Percentiles rank a stretch among this genome's conserved stretches.
Evolutionary conservation across 169 alveolate species (phyloP).

Genomic region (Cryptosporidium ryanae): DNA sequence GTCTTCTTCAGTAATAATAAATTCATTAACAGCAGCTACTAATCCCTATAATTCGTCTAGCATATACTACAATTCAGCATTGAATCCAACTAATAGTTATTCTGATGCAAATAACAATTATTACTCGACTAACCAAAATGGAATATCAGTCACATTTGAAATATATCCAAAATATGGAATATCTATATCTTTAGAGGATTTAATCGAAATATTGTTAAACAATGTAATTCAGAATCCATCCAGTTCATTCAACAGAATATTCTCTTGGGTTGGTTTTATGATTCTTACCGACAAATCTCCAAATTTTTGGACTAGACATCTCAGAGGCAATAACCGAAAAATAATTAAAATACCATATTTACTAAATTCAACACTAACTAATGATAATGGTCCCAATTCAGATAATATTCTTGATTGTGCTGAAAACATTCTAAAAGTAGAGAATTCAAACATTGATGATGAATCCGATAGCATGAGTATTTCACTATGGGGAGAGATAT

Average conservation of each 20-base stretch:
- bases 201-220: slow-evolving; percentile 39
- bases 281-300: slow-evolving; percentile 70
- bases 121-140: slow-evolving; percentile 42
- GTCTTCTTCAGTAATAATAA: background rate
- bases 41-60: slow-evolving; percentile 48
- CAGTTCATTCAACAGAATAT: slow-evolving; percentile 61
- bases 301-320: slow-evolving; percentile 72
- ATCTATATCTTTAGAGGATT: slow-evolving; percentile 51
- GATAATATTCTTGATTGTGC: background rate
- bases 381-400: background rate
- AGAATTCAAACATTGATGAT: background rate
- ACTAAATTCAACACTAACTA: background rate
- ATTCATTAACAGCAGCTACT: slow-evolving; percentile 50
- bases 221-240: slow-evolving; percentile 67
- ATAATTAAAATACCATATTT: slow-evolving; percentile 52
- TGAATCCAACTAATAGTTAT: background rate
- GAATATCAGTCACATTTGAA: slow-evolving; percentile 69
- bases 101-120: background rate
- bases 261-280: slow-evolving; percentile 75
- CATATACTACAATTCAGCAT: background rate
- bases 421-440: background rate
- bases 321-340: slow-evolving; percentile 58
- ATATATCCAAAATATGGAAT: slow-evolving; percentile 27
- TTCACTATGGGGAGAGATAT: slow-evolving; percentile 38
- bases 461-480: slow-evolving; percentile 3